Base-by-base conservation (phyloP, 768 basidiomycete species). In the Phylloporus rhodoxanthus region DNA sequence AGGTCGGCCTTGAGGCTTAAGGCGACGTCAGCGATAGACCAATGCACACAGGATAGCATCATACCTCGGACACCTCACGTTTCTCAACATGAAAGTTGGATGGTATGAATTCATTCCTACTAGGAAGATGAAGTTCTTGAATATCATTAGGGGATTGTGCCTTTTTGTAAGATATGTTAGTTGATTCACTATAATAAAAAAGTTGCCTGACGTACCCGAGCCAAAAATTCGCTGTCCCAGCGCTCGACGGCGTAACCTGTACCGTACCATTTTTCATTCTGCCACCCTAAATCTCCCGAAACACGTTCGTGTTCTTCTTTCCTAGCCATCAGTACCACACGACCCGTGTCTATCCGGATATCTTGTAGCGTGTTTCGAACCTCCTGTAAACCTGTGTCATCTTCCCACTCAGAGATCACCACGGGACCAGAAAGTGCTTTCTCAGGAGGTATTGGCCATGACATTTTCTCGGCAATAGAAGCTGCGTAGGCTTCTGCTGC, bases 61-160 rank as follows among this genome's bases (percentile, higher is more conserved):
- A 32, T 54, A 89, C 91, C 74, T 86, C 73, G 0, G 69, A 54
- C 2, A 84, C 77, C 11, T 83, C 79, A 33, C 76, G 77, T 69
- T 86, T 93, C 42, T 90, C 82, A 7, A 97, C 87, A 41, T 89
- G 79, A 29, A 99, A 70, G 56, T 91, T 83, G 4, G 82, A 76
- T 2, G 96, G 95, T 57, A 99, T 87, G 66, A 97, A 98, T 53
- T 85, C 77, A 64, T 99, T 99, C 4, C 82, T 87, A 25, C 77
- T 76, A 1, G 96, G 96, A 10, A 99, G 75, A 57, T 73, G 78
- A 5, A 98, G 71, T 45, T 87, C 87, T 5, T 72, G 63, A 34
- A 88, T 76, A 50, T 79, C 76, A 57, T 87, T 86, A 13, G 76
- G 72, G 8, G 71, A 73, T 52, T 80, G 70, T 13, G 87, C 85